Conservation (phyloP, 257 asterid genomes). For the Rhazya stricta region DNA sequence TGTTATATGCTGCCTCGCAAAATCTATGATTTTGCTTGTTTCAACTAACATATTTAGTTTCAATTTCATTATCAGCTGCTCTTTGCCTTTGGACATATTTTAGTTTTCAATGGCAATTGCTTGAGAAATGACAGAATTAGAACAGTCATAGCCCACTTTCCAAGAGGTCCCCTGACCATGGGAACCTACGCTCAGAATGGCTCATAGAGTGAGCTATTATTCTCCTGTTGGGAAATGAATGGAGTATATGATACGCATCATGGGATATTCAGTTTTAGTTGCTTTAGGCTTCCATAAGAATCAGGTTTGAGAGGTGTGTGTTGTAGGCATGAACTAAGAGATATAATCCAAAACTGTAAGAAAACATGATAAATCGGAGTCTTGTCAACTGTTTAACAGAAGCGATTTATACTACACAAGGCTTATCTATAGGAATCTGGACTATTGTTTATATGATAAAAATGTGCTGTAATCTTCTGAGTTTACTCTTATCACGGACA, state of each 20-base stretch:
- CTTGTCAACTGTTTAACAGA: not conserved
- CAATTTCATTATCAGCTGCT: too few species aligned
- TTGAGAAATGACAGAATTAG: too few species aligned
- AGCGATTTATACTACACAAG: not conserved
- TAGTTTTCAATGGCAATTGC: too few species aligned
- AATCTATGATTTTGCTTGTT: too few species aligned
- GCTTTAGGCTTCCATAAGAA: not conserved
- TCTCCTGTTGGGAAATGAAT: not conserved
- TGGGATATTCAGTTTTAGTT: not conserved
- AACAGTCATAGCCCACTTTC: too few species aligned
- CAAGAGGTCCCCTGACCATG: too few species aligned
- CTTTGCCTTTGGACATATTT: too few species aligned
- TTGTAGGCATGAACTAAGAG: not conserved
- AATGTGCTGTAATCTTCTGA: not conserved
- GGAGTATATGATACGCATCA: not conserved
- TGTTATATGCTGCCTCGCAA: too few species aligned
- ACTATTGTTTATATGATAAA: not conserved
- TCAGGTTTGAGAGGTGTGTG: not conserved
- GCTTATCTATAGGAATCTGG: not conserved
- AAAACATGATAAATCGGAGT: not conserved
- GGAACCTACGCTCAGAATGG: too few species aligned
- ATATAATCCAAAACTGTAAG: not conserved
- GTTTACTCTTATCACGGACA: not conserved
- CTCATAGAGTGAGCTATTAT: not conserved
- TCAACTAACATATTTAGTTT: too few species aligned